Base-by-base conservation (phyloP, 345 rosid species). In the Physaria fendleri region DNA sequence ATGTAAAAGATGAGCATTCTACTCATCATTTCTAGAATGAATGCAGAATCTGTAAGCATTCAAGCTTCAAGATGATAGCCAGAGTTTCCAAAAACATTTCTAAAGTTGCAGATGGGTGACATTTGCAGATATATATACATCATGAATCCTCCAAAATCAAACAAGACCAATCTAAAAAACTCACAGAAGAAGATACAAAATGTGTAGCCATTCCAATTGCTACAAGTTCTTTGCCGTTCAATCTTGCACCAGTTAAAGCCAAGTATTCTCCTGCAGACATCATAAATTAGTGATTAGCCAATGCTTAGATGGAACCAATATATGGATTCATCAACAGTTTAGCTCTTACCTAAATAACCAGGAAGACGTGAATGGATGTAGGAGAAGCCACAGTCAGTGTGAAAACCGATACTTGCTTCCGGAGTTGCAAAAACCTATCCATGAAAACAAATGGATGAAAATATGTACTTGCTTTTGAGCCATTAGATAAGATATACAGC, bases 331-430 rank as follows among this genome's bases (percentile, higher is more conserved):
- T 11, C n/a, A n/a, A n/a, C 8, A 37, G 20, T 43, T 35, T 38
- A 54, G 18, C 8, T 54, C 78, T 84, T 73, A 92, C 98, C 98
- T 69, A 92, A 60, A 72, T 76, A 71, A 15, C 93, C 87, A 51
- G 91, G 97, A 56, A 92, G 95, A 69, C 52, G 97, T 17, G 97
- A 86, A 72, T 74, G 95, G 0, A 84, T 69, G 82, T 81, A 88
- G 0, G 98, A 92, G 77, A 92, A 88, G 24, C 97, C 65, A 23
- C 98, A 92, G 65, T 92, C 98, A 55, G 92, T 85, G 59, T 92
- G 98, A 70, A 88, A 88, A 29, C 98, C 98, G 11, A 88, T 80
- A 62, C 93, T 77, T 49, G 95, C 97, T 83, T 88, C 97, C 62
- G 97, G 98, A 59, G 96, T 92, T 13, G 93, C 75, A 56, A 92